Percentiles rank a stretch among this genome's conserved stretches.
Evolutionary conservation across 192 early-diverging fungal genomes (phyloP).

Genomic region (Gonapodya sp.): DNA sequence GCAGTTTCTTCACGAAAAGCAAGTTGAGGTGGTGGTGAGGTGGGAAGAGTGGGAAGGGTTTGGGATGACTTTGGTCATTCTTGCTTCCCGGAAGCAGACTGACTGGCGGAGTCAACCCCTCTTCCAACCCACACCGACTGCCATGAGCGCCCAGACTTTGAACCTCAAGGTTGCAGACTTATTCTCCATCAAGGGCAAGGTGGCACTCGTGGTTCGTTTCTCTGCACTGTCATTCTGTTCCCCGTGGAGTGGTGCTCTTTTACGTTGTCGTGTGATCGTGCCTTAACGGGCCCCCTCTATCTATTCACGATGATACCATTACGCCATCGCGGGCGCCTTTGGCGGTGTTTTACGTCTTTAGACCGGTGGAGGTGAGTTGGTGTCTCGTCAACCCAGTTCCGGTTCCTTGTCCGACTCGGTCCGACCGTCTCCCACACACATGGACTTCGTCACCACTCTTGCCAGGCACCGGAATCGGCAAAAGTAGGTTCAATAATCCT

Average conservation of each 20-base stretch:
- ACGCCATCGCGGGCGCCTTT: constrained; percentile 10
- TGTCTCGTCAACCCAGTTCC: too few species aligned
- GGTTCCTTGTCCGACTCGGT: background rate
- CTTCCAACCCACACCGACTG: too few species aligned
- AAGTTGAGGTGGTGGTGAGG: too few species aligned
- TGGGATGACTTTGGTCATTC: too few species aligned
- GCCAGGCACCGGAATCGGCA: constrained; percentile 44
- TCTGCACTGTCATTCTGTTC: too few species aligned
- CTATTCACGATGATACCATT: background rate
- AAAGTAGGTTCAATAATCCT: constrained; percentile 27
- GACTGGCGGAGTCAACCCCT: too few species aligned
- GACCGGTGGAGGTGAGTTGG: background rate
- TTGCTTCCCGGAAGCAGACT: too few species aligned
- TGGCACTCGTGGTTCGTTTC: constrained; percentile 23
- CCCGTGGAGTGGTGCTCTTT: too few species aligned
- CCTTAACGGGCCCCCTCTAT: background rate
- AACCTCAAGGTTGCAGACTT: constrained; percentile 12
- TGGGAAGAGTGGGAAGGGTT: too few species aligned
- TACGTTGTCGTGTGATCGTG: too few species aligned
- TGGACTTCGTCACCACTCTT: background rate
- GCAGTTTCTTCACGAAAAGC: too few species aligned
- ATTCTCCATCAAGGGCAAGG: constrained; percentile 20
- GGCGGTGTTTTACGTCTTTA: background rate
- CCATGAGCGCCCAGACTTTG: background rate
- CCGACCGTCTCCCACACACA: background rate